Conservation (phyloP, 2,329 filamentous ascomycete genomes). For the Rhinocladiella mackenziei region DNA sequence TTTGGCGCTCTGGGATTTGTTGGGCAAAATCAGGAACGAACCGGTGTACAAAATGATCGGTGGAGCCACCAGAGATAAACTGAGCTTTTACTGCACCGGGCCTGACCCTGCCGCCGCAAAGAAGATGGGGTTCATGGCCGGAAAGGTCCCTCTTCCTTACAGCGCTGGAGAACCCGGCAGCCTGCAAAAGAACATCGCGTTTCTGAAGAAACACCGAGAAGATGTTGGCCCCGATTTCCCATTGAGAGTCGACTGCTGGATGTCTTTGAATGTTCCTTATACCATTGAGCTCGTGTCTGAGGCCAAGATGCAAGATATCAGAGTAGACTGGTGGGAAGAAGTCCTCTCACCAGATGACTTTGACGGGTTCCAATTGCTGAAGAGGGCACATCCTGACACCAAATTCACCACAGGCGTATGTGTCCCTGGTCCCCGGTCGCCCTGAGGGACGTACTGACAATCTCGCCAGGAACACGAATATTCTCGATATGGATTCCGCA, state of each 20-base stretch:
- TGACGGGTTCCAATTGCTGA: slow-evolving; percentile 84
- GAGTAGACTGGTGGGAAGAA: slow-evolving; percentile 98
- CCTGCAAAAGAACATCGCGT: slow-evolving; percentile 84
- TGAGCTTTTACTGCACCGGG: slow-evolving; percentile 93
- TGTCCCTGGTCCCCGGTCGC: not conserved
- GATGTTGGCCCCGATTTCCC: slow-evolving; percentile 85
- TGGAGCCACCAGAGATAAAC: slow-evolving; percentile 69
- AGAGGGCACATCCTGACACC: slow-evolving; percentile 80
- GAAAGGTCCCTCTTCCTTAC: slow-evolving; percentile 85
- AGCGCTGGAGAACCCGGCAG: slow-evolving; percentile 81
- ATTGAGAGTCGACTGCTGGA: slow-evolving; percentile 94
- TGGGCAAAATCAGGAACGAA: slow-evolving; percentile 86
- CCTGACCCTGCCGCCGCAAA: slow-evolving; percentile 77
- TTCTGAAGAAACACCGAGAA: slow-evolving; percentile 77
- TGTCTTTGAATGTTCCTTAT: slow-evolving; percentile 89
- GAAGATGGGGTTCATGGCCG: slow-evolving; percentile 83
- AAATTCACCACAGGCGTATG: slow-evolving; percentile 80
- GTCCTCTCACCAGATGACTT: slow-evolving; percentile 87
- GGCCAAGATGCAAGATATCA: slow-evolving; percentile 71
- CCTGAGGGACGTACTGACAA: not conserved
- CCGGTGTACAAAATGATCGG: slow-evolving; percentile 94
- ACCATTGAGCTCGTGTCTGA: slow-evolving; percentile 86
- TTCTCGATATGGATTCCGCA: slow-evolving; percentile 89
- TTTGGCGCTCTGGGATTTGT: slow-evolving; percentile 84
- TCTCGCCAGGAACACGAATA: slow-evolving; percentile 72